Base-by-base conservation (phyloP, 805 yeast genomes). In the Kregervanrija delftensis region DNA sequence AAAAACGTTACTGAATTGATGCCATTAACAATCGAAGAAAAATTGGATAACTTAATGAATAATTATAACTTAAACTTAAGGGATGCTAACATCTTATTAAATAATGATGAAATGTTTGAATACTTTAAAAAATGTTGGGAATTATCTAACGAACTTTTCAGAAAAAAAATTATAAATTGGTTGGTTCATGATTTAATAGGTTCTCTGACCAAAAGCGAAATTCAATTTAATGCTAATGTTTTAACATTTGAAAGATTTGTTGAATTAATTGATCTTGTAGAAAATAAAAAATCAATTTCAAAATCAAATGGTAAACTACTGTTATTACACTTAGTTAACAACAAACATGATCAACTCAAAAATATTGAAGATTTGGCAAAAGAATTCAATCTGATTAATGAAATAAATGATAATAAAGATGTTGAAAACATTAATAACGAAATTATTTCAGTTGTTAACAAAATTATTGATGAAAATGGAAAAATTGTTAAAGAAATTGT, bases 121-220 rank as follows among this genome's bases (percentile, higher is more conserved):
- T 86, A 79, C 59, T 90, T 78, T 61, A 49, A 68, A 5, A 54
- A 64, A 3, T 61, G 84, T 28, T 72, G 66, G 49, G 47, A 58
- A 44, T 34, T 49, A 11, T 49, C 61, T 10, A 49, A 59, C 8
- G 51, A 58, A 12, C 36, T 11, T 1, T 30, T 32, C 3, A 35
- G 41, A 37, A 3, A 10, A 6, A 44, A 43, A 33, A 37, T 50
- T 13, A 48, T 50, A 3, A 50, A 50, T 37, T 91, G 96, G 96
- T 61, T 88, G 8, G 77, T 87, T 8, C 90, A 91, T 63, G 90
- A 87, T 50, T 65, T 88, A 35, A 56, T 87, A 13, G 96, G 97
- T 0, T 68, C 77, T 11, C 68, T 86, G 48, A 71, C 78, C 8
- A 80, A 77, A 56, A 68, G 76, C 8, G 67, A 72, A 17, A 39